Conservation (phyloP, 495 filamentous ascomycete genomes). For the Echria macrotheca region DNA sequence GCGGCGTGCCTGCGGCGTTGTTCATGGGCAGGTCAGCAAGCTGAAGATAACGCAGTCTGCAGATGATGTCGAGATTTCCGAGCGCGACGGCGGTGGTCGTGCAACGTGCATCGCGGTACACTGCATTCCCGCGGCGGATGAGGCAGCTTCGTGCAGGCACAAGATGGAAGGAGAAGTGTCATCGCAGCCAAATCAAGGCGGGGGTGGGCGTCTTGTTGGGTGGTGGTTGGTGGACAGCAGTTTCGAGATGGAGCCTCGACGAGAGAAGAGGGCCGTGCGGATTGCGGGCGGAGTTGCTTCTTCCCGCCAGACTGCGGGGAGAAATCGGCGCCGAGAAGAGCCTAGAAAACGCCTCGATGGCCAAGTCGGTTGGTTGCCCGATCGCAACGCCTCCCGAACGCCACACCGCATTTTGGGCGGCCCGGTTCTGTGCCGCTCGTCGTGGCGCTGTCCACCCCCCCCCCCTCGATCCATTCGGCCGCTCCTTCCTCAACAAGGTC, state of each 20-base stretch:
- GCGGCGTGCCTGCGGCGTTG: neutral
- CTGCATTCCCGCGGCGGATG: neutral
- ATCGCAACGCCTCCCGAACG: slow-evolving; percentile 1
- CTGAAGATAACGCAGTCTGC: neutral
- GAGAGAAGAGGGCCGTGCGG: neutral
- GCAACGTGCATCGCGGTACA: neutral
- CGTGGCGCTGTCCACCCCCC: neutral
- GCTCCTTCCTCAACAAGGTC: neutral
- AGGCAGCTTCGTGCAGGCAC: neutral
- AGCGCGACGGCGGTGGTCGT: neutral
- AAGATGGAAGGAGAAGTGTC: too few relatives aligned
- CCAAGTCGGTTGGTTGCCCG: slow-evolving; percentile 1
- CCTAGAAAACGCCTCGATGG: neutral
- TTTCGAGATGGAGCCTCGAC: neutral
- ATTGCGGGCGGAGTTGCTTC: slow-evolving; percentile 2
- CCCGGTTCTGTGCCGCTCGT: neutral
- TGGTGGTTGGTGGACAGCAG: neutral
- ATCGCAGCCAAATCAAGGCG: neutral
- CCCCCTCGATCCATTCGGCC: neutral
- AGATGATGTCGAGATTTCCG: neutral
- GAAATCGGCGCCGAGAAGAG: neutral
- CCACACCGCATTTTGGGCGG: neutral
- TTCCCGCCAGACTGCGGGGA: slow-evolving; percentile 1
- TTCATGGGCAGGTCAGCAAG: neutral
- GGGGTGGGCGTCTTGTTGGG: neutral